Evolutionary conservation across 306 rosid genomes (phyloP).

Genomic region (Glycine soja): DNA sequence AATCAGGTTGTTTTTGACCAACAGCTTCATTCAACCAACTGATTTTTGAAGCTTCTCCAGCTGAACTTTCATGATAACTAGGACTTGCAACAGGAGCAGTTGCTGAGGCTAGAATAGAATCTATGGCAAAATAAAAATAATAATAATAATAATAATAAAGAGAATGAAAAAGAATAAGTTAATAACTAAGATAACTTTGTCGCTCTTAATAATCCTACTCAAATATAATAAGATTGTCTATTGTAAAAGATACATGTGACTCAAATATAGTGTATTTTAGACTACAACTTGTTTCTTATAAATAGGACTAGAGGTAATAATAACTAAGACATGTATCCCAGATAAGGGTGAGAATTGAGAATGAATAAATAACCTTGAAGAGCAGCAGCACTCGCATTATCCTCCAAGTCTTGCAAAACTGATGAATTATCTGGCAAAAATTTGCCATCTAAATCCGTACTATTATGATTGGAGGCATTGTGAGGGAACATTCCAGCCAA

Average conservation of each 20-base stretch:
- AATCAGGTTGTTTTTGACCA: slow-evolving; percentile 46
- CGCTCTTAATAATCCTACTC: not conserved
- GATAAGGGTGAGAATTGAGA: slow-evolving; percentile 34
- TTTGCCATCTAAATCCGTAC: slow-evolving; percentile 37
- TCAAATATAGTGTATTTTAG: no score
- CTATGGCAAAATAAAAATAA: slow-evolving; percentile 30
- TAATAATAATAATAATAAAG: not conserved
- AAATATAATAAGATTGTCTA: not conserved
- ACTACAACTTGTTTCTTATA: no score
- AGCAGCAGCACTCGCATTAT: slow-evolving; percentile 42
- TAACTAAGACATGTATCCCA: not conserved
- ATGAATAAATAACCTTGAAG: slow-evolving; percentile 60
- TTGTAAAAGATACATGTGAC: not conserved
- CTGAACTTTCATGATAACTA: slow-evolving; percentile 49
- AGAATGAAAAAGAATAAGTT: not conserved
- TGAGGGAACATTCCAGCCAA: slow-evolving; percentile 80
- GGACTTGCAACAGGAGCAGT: slow-evolving; percentile 40
- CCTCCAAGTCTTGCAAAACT: slow-evolving; percentile 49
- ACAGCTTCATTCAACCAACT: slow-evolving; percentile 41
- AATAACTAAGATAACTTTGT: slow-evolving; percentile 19
- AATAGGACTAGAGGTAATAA: not conserved
- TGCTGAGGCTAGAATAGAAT: slow-evolving; percentile 45
- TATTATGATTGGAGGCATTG: slow-evolving; percentile 47
- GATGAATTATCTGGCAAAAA: slow-evolving; percentile 53
- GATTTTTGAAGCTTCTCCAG: slow-evolving; percentile 46